Evolutionary conservation across 169 alveolate genomes (phyloP).

Genomic region (Plasmodium vivax): DNA sequence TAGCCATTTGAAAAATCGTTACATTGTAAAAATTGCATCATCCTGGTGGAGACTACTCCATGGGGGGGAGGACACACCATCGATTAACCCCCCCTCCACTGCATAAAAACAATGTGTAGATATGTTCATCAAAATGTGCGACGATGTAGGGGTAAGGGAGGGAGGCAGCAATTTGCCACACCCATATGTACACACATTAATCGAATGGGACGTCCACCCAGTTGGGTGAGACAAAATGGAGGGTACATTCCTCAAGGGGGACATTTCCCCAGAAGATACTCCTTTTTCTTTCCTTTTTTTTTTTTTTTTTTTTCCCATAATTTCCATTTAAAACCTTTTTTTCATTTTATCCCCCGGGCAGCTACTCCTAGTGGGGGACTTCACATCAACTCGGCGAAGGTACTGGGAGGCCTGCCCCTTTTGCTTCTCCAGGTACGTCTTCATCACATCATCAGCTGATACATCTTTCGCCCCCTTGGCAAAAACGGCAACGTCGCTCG

Average conservation of each 20-base stretch:
- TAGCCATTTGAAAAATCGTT: too few relatives aligned
- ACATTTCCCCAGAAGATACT: not conserved
- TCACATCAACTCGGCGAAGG: not conserved
- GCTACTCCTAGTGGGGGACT: not conserved
- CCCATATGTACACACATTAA: not conserved
- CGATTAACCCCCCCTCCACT: too few relatives aligned
- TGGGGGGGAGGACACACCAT: too few relatives aligned
- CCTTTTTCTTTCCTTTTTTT: not conserved
- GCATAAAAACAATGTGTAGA: not conserved
- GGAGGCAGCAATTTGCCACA: not conserved
- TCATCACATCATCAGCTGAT: not conserved
- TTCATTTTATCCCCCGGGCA: not conserved
- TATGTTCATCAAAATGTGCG: not conserved
- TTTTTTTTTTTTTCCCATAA: not conserved
- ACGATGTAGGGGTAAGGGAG: not conserved
- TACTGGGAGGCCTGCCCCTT: constrained; percentile 12
- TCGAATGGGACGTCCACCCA: not conserved
- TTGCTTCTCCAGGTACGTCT: constrained; percentile 5
- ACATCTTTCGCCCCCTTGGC: not conserved
- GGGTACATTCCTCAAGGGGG: not conserved
- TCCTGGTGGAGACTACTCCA: too few relatives aligned
- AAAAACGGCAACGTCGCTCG: constrained; percentile 1
- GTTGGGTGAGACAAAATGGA: not conserved
- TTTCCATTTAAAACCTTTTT: constrained; percentile 15
- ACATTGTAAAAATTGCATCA: too few relatives aligned